phyloP scores from a whole-genome alignment of 768 basidiomycete species.

The Lactifluus piperatus region DNA sequence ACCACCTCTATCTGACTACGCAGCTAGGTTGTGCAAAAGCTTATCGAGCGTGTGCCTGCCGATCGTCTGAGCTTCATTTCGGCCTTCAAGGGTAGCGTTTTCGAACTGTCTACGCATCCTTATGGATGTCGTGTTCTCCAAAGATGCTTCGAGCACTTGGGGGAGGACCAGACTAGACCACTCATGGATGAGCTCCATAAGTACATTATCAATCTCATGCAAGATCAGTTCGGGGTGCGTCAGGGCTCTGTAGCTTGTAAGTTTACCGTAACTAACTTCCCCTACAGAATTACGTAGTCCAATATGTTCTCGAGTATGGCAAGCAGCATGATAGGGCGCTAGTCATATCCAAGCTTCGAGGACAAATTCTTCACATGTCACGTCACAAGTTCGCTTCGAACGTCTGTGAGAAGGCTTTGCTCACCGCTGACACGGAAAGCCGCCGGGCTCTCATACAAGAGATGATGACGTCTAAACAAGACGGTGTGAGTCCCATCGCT shows the following conservation, averaged over 20 bases:
- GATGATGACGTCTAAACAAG: conserved; percentile 55
- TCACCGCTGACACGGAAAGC: conserved; percentile 52
- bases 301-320: conserved; percentile 85
- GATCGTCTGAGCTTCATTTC: conserved; percentile 71
- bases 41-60: conserved; percentile 71
- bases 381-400: conserved; percentile 94
- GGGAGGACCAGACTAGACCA: conserved; percentile 53
- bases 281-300: conserved; percentile 84
- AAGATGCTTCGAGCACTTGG: conserved; percentile 80
- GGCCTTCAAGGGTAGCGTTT: conserved; percentile 68
- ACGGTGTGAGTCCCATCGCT: conserved; percentile 59
- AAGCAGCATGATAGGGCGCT: conserved; percentile 54
- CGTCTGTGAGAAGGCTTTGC: conserved; percentile 86
- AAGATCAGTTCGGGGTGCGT: conserved; percentile 85
- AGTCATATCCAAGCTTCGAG: conserved; percentile 61
- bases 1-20: conserved; percentile 3
- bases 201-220: conserved; percentile 64
- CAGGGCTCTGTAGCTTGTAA: neutral
- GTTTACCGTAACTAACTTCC: conserved; percentile 18
- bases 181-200: conserved; percentile 79
- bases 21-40: conserved; percentile 73
- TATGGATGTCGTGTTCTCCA: conserved; percentile 95
- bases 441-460: conserved; percentile 72
- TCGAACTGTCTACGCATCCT: conserved; percentile 76
- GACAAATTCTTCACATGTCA: conserved; percentile 71